Percentiles rank a stretch among this genome's conserved stretches.
Evolutionary conservation across 208 protist genomes (phyloP).

Genomic region (Trypanosoma vivax): DNA sequence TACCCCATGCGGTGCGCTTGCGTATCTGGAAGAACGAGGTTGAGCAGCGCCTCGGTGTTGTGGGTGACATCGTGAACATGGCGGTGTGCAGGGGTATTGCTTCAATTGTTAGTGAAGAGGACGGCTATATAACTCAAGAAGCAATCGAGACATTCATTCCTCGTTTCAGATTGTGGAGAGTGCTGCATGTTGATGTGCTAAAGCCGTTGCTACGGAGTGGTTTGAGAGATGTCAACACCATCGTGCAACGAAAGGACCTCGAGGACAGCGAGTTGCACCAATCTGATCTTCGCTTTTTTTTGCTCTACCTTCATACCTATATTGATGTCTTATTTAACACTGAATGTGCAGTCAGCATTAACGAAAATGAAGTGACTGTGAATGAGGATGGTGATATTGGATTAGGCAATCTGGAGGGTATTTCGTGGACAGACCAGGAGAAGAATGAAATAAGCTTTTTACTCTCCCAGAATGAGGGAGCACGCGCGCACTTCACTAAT

Average conservation of each 20-base stretch:
- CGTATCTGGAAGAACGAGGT: constrained; percentile 3
- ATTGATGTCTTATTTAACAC: constrained; percentile 29
- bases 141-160: neutral
- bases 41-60: neutral
- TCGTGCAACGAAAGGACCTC: constrained; percentile 30
- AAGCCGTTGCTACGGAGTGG: constrained; percentile 11
- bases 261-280: constrained; percentile 33
- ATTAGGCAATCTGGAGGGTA: no score
- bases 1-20: neutral
- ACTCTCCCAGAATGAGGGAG: no score
- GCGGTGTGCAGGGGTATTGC: neutral
- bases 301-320: constrained; percentile 51
- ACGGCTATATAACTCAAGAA: constrained; percentile 13
- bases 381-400: no score
- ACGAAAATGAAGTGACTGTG: neutral
- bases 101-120: neutral
- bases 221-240: constrained; percentile 18
- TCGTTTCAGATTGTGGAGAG: constrained; percentile 8
- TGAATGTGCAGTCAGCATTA: constrained; percentile 21
- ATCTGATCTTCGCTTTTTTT: constrained; percentile 37
- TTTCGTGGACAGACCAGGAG: no score
- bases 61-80: neutral
- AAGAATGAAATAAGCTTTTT: no score
- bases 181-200: constrained; percentile 4
- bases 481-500: no score